phyloP scores from a whole-genome alignment of 805 yeast genomes.

The Metschnikowia vanudenii region DNA sequence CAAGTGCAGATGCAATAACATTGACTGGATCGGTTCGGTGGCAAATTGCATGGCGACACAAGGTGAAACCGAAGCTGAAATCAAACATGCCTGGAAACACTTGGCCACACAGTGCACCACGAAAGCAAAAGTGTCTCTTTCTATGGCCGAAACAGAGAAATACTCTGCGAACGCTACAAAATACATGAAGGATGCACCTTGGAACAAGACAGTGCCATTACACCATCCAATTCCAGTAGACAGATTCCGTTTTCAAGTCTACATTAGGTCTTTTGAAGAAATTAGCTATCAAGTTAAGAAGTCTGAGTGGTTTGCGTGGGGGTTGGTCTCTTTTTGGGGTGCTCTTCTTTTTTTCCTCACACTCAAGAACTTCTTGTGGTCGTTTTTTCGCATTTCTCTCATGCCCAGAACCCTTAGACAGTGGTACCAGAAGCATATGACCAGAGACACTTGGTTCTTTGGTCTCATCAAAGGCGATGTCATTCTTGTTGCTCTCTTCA shows the following conservation, averaged over 20 bases:
- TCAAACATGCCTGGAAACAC: conserved; percentile 18
- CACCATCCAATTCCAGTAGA: conserved; percentile 16
- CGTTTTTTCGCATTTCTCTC: conserved; percentile 11
- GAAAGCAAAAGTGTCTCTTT: conserved; percentile 14
- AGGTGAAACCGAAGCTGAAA: conserved; percentile 6
- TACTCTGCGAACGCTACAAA: conserved; percentile 17
- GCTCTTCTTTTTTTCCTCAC: conserved; percentile 12
- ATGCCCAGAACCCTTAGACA: conserved; percentile 10
- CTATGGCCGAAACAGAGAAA: conserved; percentile 9
- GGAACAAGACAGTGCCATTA: conserved; percentile 8
- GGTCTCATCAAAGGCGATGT: conserved; percentile 13
- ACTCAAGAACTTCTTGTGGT: conserved; percentile 13
- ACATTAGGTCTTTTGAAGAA: conserved; percentile 15
- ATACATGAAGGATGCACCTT: conserved; percentile 14
- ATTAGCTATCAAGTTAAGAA: conserved; percentile 21
- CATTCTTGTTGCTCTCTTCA: conserved; percentile 10
- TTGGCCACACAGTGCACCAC: conserved; percentile 15
- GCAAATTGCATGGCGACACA: conserved; percentile 19
- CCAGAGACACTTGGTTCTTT: conserved; percentile 6
- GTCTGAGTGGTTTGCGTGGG: conserved; percentile 23
- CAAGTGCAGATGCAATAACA: conserved; percentile 18
- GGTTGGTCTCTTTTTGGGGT: conserved; percentile 19
- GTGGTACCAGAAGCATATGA: conserved; percentile 13
- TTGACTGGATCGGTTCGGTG: conserved; percentile 22
- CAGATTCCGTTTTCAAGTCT: conserved; percentile 9